These are phyloP conservation scores for Epichloe brachyelytri DNA, from an alignment of 2,329 filamentous ascomycete species.

Conservation along the genomic window DNA sequence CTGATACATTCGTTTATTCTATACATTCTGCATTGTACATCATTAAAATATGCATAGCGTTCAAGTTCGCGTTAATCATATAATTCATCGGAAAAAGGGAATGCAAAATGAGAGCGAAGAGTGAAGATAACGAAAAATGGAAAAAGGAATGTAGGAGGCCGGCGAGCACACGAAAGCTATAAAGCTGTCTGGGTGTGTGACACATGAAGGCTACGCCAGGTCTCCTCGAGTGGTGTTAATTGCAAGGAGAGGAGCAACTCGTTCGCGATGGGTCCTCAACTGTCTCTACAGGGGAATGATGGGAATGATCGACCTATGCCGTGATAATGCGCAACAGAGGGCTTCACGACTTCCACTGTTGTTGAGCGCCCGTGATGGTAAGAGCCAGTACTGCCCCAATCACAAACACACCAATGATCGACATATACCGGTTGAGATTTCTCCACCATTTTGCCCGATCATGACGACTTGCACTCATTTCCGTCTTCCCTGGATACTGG, in stretches of 20 bases:
- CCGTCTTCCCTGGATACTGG: conserved; percentile 19
- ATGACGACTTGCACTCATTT: conserved; percentile 33
- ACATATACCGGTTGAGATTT: conserved; percentile 45
- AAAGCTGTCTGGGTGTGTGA: neutral
- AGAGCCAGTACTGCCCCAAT: conserved; percentile 39
- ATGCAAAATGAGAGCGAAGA: neutral
- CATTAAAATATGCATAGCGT: neutral
- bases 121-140: neutral
- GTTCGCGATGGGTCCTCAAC: no score
- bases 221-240: neutral
- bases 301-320: no score
- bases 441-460: conserved; percentile 47
- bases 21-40: neutral
- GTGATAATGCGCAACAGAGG: neutral
- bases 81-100: neutral
- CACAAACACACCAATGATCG: conserved; percentile 40
- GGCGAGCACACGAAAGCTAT: neutral
- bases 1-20: neutral
- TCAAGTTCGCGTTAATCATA: neutral
- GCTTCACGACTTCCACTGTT: conserved; percentile 29
- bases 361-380: conserved; percentile 38
- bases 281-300: no score
- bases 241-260: neutral
- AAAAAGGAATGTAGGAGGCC: neutral
- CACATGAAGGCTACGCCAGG: no score